These are phyloP conservation scores for Curvularia eragrostidis DNA, from an alignment of 2,329 filamentous ascomycete genomes.

Conservation along the genomic window DNA sequence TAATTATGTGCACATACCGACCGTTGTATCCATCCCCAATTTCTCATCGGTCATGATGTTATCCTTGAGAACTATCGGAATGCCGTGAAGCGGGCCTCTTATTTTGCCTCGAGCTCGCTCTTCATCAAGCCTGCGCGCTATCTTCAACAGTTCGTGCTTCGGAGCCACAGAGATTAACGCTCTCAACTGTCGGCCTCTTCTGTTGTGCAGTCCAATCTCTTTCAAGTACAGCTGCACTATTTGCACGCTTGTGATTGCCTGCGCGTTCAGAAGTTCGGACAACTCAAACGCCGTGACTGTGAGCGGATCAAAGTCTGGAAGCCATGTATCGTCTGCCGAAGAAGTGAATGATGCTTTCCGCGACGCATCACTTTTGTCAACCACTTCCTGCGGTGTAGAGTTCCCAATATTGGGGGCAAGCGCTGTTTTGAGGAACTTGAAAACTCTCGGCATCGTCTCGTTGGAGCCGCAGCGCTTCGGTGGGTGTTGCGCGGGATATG, in stretches of 20 bases:
- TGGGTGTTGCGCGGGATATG: constrained; percentile 4
- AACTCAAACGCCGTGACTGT: constrained; percentile 41
- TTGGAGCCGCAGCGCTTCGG: constrained; percentile 3
- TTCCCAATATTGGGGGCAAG: constrained; percentile 38
- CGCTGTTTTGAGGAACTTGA: constrained; percentile 37
- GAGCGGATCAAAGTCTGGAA: constrained; percentile 45
- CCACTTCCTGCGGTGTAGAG: constrained; percentile 25
- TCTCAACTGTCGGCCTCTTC: constrained; percentile 43
- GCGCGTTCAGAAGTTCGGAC: constrained; percentile 40
- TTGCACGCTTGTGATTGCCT: constrained; percentile 43
- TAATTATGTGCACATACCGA: constrained; percentile 34
- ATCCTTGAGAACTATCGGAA: constrained; percentile 54
- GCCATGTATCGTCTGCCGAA: constrained; percentile 30
- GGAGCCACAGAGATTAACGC: constrained; percentile 52
- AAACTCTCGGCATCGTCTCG: constrained; percentile 32
- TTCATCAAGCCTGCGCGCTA: constrained; percentile 50
- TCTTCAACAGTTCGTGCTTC: constrained; percentile 44
- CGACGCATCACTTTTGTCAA: constrained; percentile 26
- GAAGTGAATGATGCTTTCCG: constrained; percentile 41
- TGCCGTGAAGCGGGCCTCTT: constrained; percentile 52
- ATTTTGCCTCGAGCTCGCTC: constrained; percentile 47
- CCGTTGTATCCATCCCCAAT: constrained; percentile 52
- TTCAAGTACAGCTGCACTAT: constrained; percentile 46
- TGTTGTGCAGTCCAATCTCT: constrained; percentile 47
- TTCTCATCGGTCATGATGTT: constrained; percentile 50